phyloP scores from a whole-genome alignment of 441 rosid genomes.

The Euphorbia schlechtendalii region DNA sequence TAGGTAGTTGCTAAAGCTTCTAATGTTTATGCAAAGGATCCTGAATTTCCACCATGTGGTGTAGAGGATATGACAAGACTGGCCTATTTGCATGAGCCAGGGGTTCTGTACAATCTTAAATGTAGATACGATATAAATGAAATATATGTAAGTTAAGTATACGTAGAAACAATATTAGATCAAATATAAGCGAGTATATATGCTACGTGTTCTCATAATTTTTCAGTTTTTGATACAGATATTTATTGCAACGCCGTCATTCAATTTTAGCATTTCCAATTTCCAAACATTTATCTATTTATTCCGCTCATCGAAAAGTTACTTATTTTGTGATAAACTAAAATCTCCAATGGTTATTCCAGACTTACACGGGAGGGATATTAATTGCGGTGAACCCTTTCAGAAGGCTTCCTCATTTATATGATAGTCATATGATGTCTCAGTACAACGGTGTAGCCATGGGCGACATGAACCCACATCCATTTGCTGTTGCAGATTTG shows the following conservation, averaged over 20 bases:
- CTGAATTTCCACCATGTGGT: slow-evolving; percentile 77
- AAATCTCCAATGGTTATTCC: slow-evolving; percentile 25
- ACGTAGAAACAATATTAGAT: slow-evolving; percentile 50
- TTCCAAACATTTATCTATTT: neutral
- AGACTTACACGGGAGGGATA: slow-evolving; percentile 94
- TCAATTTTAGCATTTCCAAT: neutral
- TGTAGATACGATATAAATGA: slow-evolving; percentile 64
- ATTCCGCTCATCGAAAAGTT: neutral
- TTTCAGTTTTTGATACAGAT: neutral
- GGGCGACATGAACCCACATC: slow-evolving; percentile 94
- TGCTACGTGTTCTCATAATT: slow-evolving; percentile 7
- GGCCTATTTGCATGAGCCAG: slow-evolving; percentile 93
- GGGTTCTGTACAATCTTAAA: slow-evolving; percentile 70
- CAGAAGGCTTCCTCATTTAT: slow-evolving; percentile 81
- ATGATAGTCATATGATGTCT: slow-evolving; percentile 81
- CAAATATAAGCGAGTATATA: slow-evolving; percentile 78
- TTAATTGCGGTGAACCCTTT: slow-evolving; percentile 96
- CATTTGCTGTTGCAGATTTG: slow-evolving; percentile 95
- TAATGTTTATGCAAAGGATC: slow-evolving; percentile 61
- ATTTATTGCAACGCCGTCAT: slow-evolving; percentile 6
- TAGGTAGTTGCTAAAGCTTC: slow-evolving; percentile 67
- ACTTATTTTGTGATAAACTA: slow-evolving; percentile 19
- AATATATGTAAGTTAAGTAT: slow-evolving; percentile 66
- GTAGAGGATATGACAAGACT: slow-evolving; percentile 97
- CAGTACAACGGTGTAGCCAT: slow-evolving; percentile 85